These are phyloP conservation scores for Trichoderma semiorbis DNA, from an alignment of 2,329 filamentous ascomycete genomes.

Conservation along the genomic window DNA sequence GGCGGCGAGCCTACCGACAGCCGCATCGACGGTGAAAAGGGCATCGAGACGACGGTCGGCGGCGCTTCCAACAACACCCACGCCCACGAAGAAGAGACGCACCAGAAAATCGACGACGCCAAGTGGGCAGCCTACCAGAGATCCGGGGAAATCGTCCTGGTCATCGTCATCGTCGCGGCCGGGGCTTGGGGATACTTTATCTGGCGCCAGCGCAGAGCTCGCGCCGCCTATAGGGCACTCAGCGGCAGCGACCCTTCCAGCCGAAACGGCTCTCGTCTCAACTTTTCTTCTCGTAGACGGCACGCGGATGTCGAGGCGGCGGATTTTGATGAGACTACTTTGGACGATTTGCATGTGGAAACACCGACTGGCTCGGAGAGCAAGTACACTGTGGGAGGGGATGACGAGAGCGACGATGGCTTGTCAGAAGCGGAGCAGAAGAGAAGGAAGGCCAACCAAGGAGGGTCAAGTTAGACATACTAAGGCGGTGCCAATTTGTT, in stretches of 20 bases:
- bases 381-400: conserved; percentile 56
- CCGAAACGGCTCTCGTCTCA: conserved; percentile 37
- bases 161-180: conserved; percentile 74
- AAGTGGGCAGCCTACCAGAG: conserved; percentile 87
- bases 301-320: conserved; percentile 56
- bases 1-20: conserved; percentile 77
- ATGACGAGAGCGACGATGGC: conserved; percentile 53
- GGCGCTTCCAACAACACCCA: conserved; percentile 58
- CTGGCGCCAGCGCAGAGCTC: conserved; percentile 59
- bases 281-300: conserved; percentile 47
- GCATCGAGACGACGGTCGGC: conserved; percentile 72
- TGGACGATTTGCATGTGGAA: conserved; percentile 57
- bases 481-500: background rate
- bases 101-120: conserved; percentile 72
- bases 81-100: conserved; percentile 51
- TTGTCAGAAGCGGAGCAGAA: conserved; percentile 35
- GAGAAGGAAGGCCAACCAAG: background rate
- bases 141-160: conserved; percentile 79
- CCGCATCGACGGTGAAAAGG: conserved; percentile 80
- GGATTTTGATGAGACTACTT: conserved; percentile 63
- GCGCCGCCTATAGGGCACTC: conserved; percentile 53
- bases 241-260: conserved; percentile 36
- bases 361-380: conserved; percentile 44
- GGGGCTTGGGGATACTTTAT: conserved; percentile 70
- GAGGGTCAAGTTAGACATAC: background rate